Percentiles rank a stretch among this genome's conserved stretches.
Conservation (phyloP, 257 asterid genomes). For the Scutellaria baicalensis region DNA sequence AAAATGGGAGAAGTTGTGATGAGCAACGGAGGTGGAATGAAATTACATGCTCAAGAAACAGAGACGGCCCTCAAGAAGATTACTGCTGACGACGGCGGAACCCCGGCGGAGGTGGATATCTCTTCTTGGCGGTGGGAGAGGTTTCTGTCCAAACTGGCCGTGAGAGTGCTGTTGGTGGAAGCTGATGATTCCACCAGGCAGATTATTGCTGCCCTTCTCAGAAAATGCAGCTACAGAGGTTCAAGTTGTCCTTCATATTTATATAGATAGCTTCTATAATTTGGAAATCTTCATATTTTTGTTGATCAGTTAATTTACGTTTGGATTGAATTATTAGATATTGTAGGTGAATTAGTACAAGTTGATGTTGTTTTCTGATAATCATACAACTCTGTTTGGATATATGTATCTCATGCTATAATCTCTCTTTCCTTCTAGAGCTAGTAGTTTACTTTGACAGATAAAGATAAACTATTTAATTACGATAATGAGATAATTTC, state of each 20-base stretch:
- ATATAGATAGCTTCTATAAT: not conserved
- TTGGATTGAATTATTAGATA: not conserved
- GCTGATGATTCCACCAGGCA: conserved; percentile 91
- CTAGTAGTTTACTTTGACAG: too few relatives aligned
- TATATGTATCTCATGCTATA: too few relatives aligned
- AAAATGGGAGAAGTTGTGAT: conserved; percentile 60
- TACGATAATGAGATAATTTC: too few relatives aligned
- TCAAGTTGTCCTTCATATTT: not conserved
- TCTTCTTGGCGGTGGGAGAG: conserved; percentile 56
- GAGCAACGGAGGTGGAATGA: conserved; percentile 38
- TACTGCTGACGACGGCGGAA: conserved; percentile 11
- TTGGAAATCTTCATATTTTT: not conserved
- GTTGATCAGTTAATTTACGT: not conserved
- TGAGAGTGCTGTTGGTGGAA: conserved; percentile 82
- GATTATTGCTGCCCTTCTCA: conserved; percentile 82
- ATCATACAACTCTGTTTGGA: too few relatives aligned
- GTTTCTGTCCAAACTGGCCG: conserved; percentile 68
- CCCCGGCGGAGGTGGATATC: conserved; percentile 16
- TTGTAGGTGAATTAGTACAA: too few relatives aligned
- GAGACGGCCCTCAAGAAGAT: conserved; percentile 16
- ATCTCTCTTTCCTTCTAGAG: too few relatives aligned
- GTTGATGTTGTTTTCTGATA: too few relatives aligned
- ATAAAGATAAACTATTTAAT: too few relatives aligned
- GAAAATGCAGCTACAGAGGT: conserved; percentile 90
- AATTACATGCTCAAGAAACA: conserved; percentile 15